Evolutionary conservation across 1,284 basidiomycete species (phyloP), one percentile per base, ranked within the genome.

Genomic region (Boletus sp.): DNA sequence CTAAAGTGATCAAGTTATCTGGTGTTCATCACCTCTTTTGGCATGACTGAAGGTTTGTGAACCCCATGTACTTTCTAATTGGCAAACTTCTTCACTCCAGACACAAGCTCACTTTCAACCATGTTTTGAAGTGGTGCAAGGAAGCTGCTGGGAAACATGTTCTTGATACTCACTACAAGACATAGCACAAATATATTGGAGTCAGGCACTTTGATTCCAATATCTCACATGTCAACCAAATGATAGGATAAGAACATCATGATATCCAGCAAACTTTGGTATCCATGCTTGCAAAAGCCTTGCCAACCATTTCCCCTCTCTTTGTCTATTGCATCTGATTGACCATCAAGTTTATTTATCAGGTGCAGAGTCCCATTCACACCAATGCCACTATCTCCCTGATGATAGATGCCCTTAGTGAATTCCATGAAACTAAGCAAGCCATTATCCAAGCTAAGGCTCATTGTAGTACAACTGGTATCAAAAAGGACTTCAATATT

Each of bases 81-180:
- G n/a, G 44, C 0, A 23, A 58, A 6, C n/a, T 54, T 11, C 51
- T 58, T 3, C 57, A 58, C n/a, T 21, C 43, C 1, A 3, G 11
- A 4, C 44, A 55, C 23, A 55, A 55, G 16, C 38, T 55, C 17
- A 3, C 28, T 35, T 56, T 57, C 9, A 16, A 57, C 5, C 48
- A 57, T 6, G 9, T 30, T 2, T 13, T 57, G 3, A 37, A 27
- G 13, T 62, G 58, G 54, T 61, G 55, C 47, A 63, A 61, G 19
- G 55, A 56, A 6, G 37, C 21, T 4, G 17, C n/a, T 17, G 58
- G 54, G 2, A 33, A 8, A 0, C 21, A 43, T 2, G 6, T n/a
- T 3, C 47, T 59, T 5, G 16, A 59, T 3, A 27, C 17, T 1
- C 17, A 7, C 6, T 61, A 33, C 38, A 61, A 55, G 19, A 37